Percentiles rank a stretch among this genome's conserved stretches.
phyloP scores from a whole-genome alignment of 164 flowering plant genomes.

The Tinospora cordifolia region DNA sequence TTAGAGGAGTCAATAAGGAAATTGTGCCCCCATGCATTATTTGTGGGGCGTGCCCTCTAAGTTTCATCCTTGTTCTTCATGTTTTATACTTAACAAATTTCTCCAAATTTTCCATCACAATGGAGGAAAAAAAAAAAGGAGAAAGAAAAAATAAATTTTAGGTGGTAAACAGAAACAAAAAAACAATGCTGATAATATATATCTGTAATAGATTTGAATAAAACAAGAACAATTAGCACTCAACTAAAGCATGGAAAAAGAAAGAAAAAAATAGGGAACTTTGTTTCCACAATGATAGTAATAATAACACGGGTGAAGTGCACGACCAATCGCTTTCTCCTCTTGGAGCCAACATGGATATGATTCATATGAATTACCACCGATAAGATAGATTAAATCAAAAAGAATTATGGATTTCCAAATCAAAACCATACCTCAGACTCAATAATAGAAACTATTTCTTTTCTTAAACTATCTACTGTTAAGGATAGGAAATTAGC shows the following conservation, averaged over 20 bases:
- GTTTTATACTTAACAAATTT: too few relatives aligned
- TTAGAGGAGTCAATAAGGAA: too few relatives aligned
- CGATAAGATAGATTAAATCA: background rate
- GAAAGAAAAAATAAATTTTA: background rate
- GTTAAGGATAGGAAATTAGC: constrained; percentile 56
- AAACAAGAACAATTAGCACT: background rate
- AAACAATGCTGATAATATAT: background rate
- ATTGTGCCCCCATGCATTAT: too few relatives aligned
- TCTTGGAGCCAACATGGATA: background rate
- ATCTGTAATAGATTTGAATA: background rate
- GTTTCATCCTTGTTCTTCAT: too few relatives aligned
- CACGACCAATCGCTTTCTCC: too few relatives aligned
- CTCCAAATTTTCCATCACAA: too few relatives aligned
- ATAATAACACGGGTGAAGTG: background rate
- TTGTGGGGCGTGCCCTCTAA: too few relatives aligned
- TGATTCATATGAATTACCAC: background rate
- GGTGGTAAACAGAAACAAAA: background rate
- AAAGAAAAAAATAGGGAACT: too few relatives aligned
- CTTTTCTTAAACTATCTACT: constrained; percentile 57
- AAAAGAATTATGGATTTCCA: background rate
- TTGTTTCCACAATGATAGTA: background rate
- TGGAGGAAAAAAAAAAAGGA: too few relatives aligned
- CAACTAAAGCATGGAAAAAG: background rate
- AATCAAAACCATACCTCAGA: constrained; percentile 44
- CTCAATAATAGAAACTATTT: constrained; percentile 66